Percentiles rank a stretch among this genome's conserved stretches.
Conservation (phyloP, 192 early-diverging fungal species). For the Linnemannia exigua region DNA sequence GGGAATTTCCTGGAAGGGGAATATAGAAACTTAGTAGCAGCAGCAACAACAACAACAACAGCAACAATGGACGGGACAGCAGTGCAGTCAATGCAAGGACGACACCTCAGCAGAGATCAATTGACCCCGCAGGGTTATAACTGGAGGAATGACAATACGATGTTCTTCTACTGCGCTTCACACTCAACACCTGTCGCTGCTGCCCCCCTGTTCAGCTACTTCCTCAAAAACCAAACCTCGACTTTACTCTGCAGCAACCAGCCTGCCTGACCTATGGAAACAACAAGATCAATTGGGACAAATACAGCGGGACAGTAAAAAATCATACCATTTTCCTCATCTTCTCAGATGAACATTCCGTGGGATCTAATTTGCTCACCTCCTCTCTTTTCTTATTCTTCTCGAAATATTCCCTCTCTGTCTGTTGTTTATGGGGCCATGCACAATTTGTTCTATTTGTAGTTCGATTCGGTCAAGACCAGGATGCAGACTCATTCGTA, state of each 20-base stretch:
- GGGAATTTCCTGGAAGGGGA: background rate
- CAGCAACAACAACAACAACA: background rate
- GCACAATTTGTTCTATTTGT: slow-evolving; percentile 15
- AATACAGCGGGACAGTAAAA: background rate
- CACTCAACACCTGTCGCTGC: background rate
- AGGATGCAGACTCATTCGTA: slow-evolving; percentile 96
- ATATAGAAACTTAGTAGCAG: background rate
- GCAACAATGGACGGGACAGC: background rate
- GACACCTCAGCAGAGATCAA: background rate
- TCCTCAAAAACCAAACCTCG: background rate
- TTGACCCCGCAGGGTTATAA: background rate
- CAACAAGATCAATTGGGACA: background rate
- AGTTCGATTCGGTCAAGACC: slow-evolving; percentile 97
- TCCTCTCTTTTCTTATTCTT: background rate
- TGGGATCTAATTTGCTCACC: slow-evolving; percentile 9
- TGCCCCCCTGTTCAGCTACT: too few species aligned
- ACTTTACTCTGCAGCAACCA: background rate
- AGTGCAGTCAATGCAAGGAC: background rate
- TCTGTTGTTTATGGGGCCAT: background rate
- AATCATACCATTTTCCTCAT: background rate
- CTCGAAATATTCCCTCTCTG: background rate
- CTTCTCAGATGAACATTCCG: background rate
- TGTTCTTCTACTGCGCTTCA: background rate
- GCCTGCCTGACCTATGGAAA: background rate
- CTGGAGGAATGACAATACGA: background rate